Evolutionary conservation across 257 asterid species (phyloP), one percentile per base, ranked within the genome.

Genomic region (Capsicum pubescens): DNA sequence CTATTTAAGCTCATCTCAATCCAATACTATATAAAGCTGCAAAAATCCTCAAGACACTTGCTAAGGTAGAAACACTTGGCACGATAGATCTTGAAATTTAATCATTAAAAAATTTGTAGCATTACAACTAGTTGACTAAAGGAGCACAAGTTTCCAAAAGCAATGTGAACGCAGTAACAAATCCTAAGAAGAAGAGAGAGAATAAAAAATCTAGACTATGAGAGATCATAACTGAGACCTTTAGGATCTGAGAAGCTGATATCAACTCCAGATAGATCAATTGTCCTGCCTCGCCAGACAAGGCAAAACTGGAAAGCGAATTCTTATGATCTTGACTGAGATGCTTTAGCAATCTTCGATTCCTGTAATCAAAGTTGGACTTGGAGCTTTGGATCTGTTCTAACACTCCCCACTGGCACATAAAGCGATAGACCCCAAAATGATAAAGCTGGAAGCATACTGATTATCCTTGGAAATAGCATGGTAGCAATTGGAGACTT

Each of bases 141-240:
- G 8, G 8, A 74, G 61, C 17, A 50, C 21, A 50, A 74, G 21
- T 15, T 77, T 26, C 64, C 50, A 77, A 5, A 77, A 77, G 64
- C 60, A 54, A 77, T 54, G 81, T 52, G 64, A 4, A 77, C 26
- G 64, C 81, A 76, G 48, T 52, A 76, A 76, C 46, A 52, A 50
- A 52, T 52, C 8, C 21, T 50, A 52, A 76, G 60, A 72, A 52
- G 81, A 52, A 76, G 35, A 72, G 39, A 48, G 1, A 7, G 63
- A 54, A 54, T 3, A 19, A 54, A 77, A 15, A 77, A 69, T 16
- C 56, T 69, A 16, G 7, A 42, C 77, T 39, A 69, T 26, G 3
- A 39, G 17, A 69, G n/a, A 69, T 42, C 4, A 36, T 69, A 39
- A 16, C 14, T 69, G 78, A 69, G 42, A 39, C 54, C 76, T 68